These are phyloP conservation scores for Cryptococcus wingfieldii DNA, from an alignment of 1,284 basidiomycete species.

Conservation along the genomic window DNA sequence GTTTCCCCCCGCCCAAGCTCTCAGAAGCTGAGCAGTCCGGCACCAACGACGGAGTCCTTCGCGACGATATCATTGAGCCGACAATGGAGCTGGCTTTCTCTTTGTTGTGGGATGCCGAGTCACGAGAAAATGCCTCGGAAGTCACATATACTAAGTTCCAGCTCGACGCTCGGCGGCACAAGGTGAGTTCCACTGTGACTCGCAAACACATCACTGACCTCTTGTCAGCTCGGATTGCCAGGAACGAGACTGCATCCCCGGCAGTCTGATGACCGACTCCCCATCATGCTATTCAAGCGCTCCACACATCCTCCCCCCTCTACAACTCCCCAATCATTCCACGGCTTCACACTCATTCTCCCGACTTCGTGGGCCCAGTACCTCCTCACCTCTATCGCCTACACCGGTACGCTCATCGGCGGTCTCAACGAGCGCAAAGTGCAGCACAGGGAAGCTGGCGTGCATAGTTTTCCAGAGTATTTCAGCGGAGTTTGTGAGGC, in stretches of 20 bases:
- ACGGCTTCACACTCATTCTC: conserved; percentile 82
- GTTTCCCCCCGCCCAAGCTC: conserved; percentile 29
- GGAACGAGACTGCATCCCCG: conserved; percentile 64
- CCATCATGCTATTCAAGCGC: conserved; percentile 74
- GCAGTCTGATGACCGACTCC: conserved; percentile 72
- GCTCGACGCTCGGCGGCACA: conserved; percentile 68
- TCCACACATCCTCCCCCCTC: conserved; percentile 53
- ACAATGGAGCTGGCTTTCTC: conserved; percentile 59
- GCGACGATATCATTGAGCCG: conserved; percentile 54
- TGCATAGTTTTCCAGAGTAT: conserved; percentile 73
- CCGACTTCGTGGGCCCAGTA: conserved; percentile 76
- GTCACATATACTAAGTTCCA: conserved; percentile 77
- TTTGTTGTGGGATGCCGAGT: conserved; percentile 65
- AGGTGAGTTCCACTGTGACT: conserved; percentile 52
- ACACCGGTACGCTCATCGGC: conserved; percentile 72
- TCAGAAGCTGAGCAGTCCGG: not conserved
- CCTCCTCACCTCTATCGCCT: conserved; percentile 72
- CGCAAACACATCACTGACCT: not conserved
- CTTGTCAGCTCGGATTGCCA: conserved; percentile 35
- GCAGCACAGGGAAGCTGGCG: conserved; percentile 73
- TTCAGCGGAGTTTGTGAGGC: conserved; percentile 58
- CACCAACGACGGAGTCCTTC: conserved; percentile 6
- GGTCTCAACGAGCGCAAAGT: conserved; percentile 72
- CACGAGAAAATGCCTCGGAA: conserved; percentile 55
- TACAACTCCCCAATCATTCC: conserved; percentile 50